Evolutionary conservation across 2,329 filamentous ascomycete genomes (phyloP).

Genomic region (Nemania sp.): DNA sequence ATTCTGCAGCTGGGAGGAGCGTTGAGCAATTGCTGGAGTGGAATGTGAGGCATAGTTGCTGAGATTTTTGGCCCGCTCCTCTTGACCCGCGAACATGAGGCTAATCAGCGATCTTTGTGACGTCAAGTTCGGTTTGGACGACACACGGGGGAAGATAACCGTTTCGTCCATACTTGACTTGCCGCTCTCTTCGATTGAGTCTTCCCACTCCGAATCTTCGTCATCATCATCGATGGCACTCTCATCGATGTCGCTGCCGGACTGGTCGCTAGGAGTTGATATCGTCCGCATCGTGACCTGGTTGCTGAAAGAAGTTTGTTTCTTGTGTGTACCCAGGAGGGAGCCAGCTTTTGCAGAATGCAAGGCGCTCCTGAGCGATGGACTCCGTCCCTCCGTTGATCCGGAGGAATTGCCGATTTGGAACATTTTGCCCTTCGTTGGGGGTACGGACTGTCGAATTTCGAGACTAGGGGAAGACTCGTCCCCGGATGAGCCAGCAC

Average conservation of each 20-base stretch:
- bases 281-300: constrained; percentile 71
- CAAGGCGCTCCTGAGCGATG: constrained; percentile 63
- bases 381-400: constrained; percentile 76
- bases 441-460: constrained; percentile 41
- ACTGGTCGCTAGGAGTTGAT: constrained; percentile 59
- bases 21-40: constrained; percentile 69
- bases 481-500: constrained; percentile 77
- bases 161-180: constrained; percentile 81
- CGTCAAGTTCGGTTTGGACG: constrained; percentile 81
- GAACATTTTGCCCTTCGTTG: constrained; percentile 52
- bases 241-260: constrained; percentile 72
- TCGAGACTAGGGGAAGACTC: constrained; percentile 69
- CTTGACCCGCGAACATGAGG: constrained; percentile 77
- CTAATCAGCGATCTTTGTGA: constrained; percentile 89
- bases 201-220: constrained; percentile 63
- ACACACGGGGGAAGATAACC: constrained; percentile 84
- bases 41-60: constrained; percentile 68
- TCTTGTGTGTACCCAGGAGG: constrained; percentile 59
- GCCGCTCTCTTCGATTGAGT: constrained; percentile 77
- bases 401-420: constrained; percentile 64
- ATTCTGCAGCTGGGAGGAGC: constrained; percentile 57
- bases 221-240: constrained; percentile 79
- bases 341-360: constrained; percentile 49
- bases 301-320: constrained; percentile 81
- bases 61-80: constrained; percentile 71